Conservation (phyloP, 768 basidiomycete genomes). For the Clavaria fumosa region DNA sequence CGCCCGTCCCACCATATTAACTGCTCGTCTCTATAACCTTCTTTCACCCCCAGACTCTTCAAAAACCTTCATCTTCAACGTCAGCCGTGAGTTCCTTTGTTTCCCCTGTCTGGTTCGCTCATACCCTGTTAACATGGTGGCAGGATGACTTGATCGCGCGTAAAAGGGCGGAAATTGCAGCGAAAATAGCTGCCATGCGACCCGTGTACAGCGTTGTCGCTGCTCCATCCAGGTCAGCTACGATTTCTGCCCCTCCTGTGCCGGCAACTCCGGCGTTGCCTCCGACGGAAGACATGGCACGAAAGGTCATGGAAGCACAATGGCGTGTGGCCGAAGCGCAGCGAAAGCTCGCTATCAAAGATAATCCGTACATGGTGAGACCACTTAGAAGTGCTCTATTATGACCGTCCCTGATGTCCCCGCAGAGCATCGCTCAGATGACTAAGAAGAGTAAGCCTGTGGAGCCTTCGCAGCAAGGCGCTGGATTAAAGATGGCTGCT, state of each 20-base stretch:
- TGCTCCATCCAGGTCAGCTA: conserved; percentile 23
- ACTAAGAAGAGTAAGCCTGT: conserved; percentile 38
- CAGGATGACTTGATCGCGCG: conserved; percentile 63
- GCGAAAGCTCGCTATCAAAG: conserved; percentile 55
- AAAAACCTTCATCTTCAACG: too few species aligned
- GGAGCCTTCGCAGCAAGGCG: conserved; percentile 61
- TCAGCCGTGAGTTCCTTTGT: too few species aligned
- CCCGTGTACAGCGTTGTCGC: conserved; percentile 21
- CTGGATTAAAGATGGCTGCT: conserved; percentile 80
- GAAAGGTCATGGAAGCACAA: conserved; percentile 73
- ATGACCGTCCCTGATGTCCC: not conserved
- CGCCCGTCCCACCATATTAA: conserved; percentile 35
- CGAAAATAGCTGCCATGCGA: conserved; percentile 71
- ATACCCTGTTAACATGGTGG: too few species aligned
- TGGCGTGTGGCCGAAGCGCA: conserved; percentile 72
- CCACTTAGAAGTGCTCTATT: not conserved
- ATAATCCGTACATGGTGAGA: conserved; percentile 79
- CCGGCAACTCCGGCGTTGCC: conserved; percentile 24
- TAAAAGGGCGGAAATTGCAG: conserved; percentile 72
- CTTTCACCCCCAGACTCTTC: conserved; percentile 34
- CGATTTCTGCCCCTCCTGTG: conserved; percentile 8
- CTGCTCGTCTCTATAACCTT: conserved; percentile 58
- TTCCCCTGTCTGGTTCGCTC: too few species aligned
- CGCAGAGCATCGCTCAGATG: conserved; percentile 36
- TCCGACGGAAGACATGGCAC: conserved; percentile 53